Conservation (phyloP, 805 yeast genomes). For the Lipomyces orientalis region DNA sequence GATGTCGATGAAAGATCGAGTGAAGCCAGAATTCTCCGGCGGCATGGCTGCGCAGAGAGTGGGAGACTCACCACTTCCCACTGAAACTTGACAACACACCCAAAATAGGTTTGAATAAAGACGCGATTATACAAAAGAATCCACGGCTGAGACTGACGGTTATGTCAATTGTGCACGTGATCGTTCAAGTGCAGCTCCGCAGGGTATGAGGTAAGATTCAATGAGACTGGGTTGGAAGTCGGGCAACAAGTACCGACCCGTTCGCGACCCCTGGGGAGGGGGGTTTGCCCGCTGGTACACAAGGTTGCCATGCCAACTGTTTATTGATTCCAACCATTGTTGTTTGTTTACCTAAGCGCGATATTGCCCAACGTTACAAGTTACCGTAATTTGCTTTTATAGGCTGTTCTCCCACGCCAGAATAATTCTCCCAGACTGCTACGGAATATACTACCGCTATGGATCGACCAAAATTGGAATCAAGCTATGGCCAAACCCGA, state of each 20-base stretch:
- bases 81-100: not conserved
- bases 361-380: not conserved
- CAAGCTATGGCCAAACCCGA: not conserved
- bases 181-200: not conserved
- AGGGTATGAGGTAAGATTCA: not conserved
- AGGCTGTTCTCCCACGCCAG: not conserved
- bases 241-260: not conserved
- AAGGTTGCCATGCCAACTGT: not conserved
- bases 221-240: not conserved
- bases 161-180: not conserved
- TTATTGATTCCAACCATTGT: no score
- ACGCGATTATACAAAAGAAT: not conserved
- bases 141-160: not conserved
- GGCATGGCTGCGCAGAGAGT: not conserved
- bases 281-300: not conserved
- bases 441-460: not conserved
- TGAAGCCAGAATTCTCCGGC: constrained; percentile 5
- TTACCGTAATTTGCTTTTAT: not conserved
- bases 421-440: not conserved
- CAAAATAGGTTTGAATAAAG: not conserved
- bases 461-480: not conserved
- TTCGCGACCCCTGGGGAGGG: not conserved
- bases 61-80: not conserved
- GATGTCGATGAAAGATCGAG: not conserved
- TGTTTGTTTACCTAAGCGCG: no score